Base-by-base conservation (phyloP, 208 protist genomes). In the Leishmania tarentolae region DNA sequence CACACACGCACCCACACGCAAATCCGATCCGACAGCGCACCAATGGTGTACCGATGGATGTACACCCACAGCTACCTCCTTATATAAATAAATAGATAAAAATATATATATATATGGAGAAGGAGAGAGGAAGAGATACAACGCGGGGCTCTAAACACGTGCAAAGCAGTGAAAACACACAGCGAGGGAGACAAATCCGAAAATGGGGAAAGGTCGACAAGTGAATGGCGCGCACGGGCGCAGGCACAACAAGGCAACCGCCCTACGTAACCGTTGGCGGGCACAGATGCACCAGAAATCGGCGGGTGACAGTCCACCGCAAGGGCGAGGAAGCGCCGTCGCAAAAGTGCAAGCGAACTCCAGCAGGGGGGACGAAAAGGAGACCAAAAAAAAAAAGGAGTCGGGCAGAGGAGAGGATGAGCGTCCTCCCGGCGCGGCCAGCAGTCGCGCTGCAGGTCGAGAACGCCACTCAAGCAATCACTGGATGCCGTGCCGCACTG, bases 281-380 rank as follows among this genome's bases (percentile, higher is more conserved):
- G 28, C 42, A 76, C 28, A 37, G 17, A 74, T 56, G 79, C 76
- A 40, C 66, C 47, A 76, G 28, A 59, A 75, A 83, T 75, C 37
- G 75, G 59, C 63, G 35, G 35, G 7, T 15, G 31, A 68, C 13
- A 68, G 35, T 40, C 31, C 13, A 40, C 63, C 2, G 35, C 63
- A 68, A 68, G 15, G 31, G 63, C 35, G 63, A 68, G 31, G 35
- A 17, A 40, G 63, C 15, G 63, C 31, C 19, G 63, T 31, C 15
- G 63, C n/a, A 42, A 31, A 35, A 68, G 17, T 9, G 6, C 6
- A 68, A 68, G 31, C 37, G 35, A 17, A 35, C 63, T 42, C 63
- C 28, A 13, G 17, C 63, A 68, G 28, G 63, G 24, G 31, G 31
- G 42, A 2, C 63, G 15, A 68, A 21, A 17, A 68, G 66, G 47